Evolutionary conservation across 148 eudicot genomes (phyloP), one percentile per base, ranked within the genome.

Genomic region (Vaccinium myrtillus): DNA sequence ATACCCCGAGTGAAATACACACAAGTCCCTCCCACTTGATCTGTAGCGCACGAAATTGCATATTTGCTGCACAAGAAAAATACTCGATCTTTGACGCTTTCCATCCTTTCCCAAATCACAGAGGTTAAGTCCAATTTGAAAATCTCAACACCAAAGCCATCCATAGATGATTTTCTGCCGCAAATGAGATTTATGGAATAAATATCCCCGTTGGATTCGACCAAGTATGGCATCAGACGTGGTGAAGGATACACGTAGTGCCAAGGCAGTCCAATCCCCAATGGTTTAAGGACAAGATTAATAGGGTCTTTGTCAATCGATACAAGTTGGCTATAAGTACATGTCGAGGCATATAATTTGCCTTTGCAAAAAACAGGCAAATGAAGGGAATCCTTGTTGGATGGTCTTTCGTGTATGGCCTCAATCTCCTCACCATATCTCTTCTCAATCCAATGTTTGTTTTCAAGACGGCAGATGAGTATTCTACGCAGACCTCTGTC

Each of bases 151-250:
- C 1, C 6, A 23, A 23, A 11, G 2, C 10, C 73, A 19, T 61
- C 69, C 18, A 2, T 61, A 8, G 0, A 61, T 9, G 2, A 6
- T 7, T 0, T n/a, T 21, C 23, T 27, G 3, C 27, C 43, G 51
- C 2, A 25, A 12, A 19, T 78, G 23, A 27, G 5, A 8, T 3
- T 14, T 10, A 78, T 27, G 53, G 0, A 15, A 59, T 48, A 78
- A 50, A 78, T 54, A 58, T 78, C 81, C 63, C 63, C 81, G 14
- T 15, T 13, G 15, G 63, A 78, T 78, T 58, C 81, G 8, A 78
- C 16, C 14, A 78, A n/a, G 39, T 10, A 4, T 11, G 0, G 0
- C 19, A 2, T 13, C 16, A 78, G 10, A 13, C 8, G 0, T 6
- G 58, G 2, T 11, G 58, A 8, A 39, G 12, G 19, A 54, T 18